Conservation (phyloP, 768 basidiomycete species). For the Mycena kentingensis region DNA sequence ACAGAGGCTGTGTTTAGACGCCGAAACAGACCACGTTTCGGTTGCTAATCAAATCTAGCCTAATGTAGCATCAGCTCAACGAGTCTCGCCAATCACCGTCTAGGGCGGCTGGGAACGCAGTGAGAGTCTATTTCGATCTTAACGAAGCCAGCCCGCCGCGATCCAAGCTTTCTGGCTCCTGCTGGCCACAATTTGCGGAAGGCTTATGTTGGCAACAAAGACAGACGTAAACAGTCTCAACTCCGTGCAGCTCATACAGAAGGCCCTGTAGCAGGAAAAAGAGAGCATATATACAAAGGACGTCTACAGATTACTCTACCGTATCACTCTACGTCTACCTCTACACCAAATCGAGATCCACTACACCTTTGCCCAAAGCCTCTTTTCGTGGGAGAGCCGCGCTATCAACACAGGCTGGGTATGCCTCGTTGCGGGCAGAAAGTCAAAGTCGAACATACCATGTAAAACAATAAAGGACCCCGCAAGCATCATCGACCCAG, state of each 20-base stretch:
- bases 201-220: no score
- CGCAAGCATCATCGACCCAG: conserved; percentile 31
- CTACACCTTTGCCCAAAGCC: conserved; percentile 21
- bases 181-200: no score
- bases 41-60: no score
- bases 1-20: no score
- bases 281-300: not conserved
- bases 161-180: no score
- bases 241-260: not conserved
- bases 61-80: no score
- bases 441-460: conserved; percentile 23
- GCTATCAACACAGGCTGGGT: not conserved
- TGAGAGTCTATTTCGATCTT: no score
- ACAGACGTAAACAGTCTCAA: not conserved
- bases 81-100: no score
- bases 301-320: not conserved
- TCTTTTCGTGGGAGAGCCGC: conserved; percentile 21
- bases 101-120: no score
- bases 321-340: not conserved
- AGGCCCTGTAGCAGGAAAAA: not conserved
- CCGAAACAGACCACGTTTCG: no score
- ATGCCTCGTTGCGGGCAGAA: not conserved
- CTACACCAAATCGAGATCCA: not conserved
- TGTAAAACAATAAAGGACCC: conserved; percentile 33
- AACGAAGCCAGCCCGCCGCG: no score